Evolutionary conservation across 257 asterid genomes (phyloP).

Genomic region (Nicotiana paniculata): DNA sequence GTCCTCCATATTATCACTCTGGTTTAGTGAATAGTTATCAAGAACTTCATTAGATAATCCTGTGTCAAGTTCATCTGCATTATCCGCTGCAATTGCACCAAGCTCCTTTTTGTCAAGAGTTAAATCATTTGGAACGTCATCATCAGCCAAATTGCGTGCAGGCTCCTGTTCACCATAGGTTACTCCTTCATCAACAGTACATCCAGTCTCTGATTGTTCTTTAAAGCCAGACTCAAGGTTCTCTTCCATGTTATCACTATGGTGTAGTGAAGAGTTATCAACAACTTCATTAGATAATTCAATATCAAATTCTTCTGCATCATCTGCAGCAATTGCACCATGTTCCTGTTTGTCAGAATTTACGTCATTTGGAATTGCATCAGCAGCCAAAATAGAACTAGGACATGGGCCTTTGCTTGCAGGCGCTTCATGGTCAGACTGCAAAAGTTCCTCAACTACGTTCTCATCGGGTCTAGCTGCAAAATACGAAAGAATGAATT

Average conservation of each 20-base stretch:
- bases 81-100: neutral
- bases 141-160: neutral
- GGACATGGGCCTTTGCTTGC: neutral
- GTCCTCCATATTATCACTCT: neutral
- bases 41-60: neutral
- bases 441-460: neutral
- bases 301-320: neutral
- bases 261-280: neutral
- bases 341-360: neutral
- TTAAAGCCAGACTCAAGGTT: neutral
- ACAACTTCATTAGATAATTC: neutral
- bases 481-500: neutral
- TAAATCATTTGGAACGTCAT: neutral
- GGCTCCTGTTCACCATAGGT: neutral
- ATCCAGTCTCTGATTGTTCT: neutral
- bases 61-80: neutral
- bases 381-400: constrained; percentile 1
- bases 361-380: neutral
- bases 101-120: neutral
- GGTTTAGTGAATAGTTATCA: neutral
- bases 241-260: constrained; percentile 1
- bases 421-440: neutral
- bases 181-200: neutral
- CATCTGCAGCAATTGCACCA: neutral
- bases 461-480: constrained; percentile 3